Conservation (phyloP, 2,329 filamentous ascomycete genomes). For the Paecilomyces fulvus region DNA sequence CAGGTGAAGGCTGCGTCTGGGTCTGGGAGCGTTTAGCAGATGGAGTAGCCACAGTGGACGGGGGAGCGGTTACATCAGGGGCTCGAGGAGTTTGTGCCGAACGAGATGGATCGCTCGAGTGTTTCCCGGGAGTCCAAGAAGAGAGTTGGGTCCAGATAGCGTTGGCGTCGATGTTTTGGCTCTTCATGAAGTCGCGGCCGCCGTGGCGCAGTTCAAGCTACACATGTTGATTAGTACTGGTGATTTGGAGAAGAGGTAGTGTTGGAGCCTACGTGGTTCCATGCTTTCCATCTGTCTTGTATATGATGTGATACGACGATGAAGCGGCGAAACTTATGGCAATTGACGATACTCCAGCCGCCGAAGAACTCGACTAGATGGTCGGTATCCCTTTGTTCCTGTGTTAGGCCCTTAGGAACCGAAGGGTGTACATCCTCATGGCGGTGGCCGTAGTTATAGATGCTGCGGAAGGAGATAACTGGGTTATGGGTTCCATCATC, state of each 20-base stretch:
- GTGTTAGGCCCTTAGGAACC: slow-evolving; percentile 18
- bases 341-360: slow-evolving; percentile 26
- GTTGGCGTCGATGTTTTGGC: slow-evolving; percentile 8
- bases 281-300: slow-evolving; percentile 19
- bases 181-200: slow-evolving; percentile 8
- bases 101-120: neutral
- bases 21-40: neutral
- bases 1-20: neutral
- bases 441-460: slow-evolving; percentile 22
- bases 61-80: neutral
- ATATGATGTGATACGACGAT: slow-evolving; percentile 15
- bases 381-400: slow-evolving; percentile 23
- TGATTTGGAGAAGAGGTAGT: neutral
- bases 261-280: slow-evolving; percentile 18
- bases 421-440: slow-evolving; percentile 12
- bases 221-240: neutral
- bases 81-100: neutral
- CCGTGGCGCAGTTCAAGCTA: slow-evolving; percentile 9
- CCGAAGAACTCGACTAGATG: slow-evolving; percentile 32
- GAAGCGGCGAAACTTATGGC: slow-evolving; percentile 24
- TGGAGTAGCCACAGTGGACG: neutral
- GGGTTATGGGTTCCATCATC: slow-evolving; percentile 16
- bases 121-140: neutral
- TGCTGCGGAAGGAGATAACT: slow-evolving; percentile 19
- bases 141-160: slow-evolving; percentile 8